Evolutionary conservation across 441 rosid genomes (phyloP).

Genomic region (Populus hybrid): DNA sequence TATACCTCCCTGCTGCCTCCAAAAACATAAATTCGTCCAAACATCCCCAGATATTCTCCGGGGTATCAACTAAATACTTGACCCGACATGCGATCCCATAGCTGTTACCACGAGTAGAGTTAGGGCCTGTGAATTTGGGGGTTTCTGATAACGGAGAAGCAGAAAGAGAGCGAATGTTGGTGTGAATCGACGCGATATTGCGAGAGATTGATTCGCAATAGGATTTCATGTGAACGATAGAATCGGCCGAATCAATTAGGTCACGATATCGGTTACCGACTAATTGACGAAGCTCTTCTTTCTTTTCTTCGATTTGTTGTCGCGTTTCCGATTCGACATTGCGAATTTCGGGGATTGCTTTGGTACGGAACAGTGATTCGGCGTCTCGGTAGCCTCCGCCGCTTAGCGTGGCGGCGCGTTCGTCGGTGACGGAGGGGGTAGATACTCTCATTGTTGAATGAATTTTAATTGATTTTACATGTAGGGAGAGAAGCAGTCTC

Average conservation of each 20-base stretch:
- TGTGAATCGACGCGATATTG: conserved; percentile 64
- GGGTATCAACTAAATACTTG: conserved; percentile 91
- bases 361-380: conserved; percentile 76
- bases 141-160: conserved; percentile 47
- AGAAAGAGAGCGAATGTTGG: conserved; percentile 60
- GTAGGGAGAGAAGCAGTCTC: neutral
- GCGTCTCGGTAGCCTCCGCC: conserved; percentile 77
- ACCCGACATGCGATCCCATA: conserved; percentile 92
- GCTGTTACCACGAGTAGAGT: conserved; percentile 40
- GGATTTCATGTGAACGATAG: conserved; percentile 85
- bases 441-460: conserved; percentile 37
- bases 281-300: conserved; percentile 87
- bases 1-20: conserved; percentile 85
- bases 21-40: conserved; percentile 91
- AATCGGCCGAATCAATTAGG: conserved; percentile 93
- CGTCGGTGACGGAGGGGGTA: conserved; percentile 30
- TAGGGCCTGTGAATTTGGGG: conserved; percentile 38
- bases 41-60: conserved; percentile 99
- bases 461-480: neutral
- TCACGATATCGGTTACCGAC: conserved; percentile 90
- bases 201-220: conserved; percentile 67
- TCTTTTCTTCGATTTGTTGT: conserved; percentile 84
- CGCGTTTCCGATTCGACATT: conserved; percentile 63
- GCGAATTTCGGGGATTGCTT: conserved; percentile 74
- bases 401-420: conserved; percentile 31